Base-by-base conservation (phyloP, 1,139 yeast genomes). In the Magnusiomyces sp. region DNA sequence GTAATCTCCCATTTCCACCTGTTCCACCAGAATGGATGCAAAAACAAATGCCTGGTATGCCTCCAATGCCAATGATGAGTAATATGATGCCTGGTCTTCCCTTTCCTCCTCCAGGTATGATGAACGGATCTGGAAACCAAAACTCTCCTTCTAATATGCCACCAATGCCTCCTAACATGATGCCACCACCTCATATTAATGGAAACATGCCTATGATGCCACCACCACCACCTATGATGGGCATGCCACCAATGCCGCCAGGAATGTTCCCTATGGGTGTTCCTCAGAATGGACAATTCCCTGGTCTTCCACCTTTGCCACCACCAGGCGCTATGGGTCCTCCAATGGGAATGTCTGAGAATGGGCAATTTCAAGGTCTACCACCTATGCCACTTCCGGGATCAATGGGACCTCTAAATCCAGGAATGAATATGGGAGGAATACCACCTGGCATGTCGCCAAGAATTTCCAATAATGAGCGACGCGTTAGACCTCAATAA, bases 41-140 rank as follows among this genome's bases (percentile, higher is more conserved):
- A 16, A 19, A 10, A 7, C 37, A 14, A 42, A 32, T 31, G 33
- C 38, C 29, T 9, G 45, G 45, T 5, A 32, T 42, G 38, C 42
- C 45, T 3, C 23, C 23, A 17, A 34, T 36, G 6, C 45, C 45
- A 32, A 29, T 40, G 42, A 40, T 40, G 42, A 32, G 42, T 13
- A 43, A 43, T 17, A 17, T 44, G 32, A 40, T 41, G 2, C 46
- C 43, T 13, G 43, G 43, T 10, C 31, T 40, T 11, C 48, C 48
- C 11, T 33, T 20, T 31, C 33, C 40, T 16, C 48, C 44, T 4
- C 40, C 40, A 13, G 41, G 41, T 5, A 37, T 45, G 44, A n/a
- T 13, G 14, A 29, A 13, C n/a, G 9, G 16, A n/a, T 38, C 45
- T 16, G 31, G 31, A 5, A 33, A 33, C 13, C 9, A 9, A 13